Base-by-base conservation (phyloP, 768 basidiomycete species). In the Rhizopogon roseolus region DNA sequence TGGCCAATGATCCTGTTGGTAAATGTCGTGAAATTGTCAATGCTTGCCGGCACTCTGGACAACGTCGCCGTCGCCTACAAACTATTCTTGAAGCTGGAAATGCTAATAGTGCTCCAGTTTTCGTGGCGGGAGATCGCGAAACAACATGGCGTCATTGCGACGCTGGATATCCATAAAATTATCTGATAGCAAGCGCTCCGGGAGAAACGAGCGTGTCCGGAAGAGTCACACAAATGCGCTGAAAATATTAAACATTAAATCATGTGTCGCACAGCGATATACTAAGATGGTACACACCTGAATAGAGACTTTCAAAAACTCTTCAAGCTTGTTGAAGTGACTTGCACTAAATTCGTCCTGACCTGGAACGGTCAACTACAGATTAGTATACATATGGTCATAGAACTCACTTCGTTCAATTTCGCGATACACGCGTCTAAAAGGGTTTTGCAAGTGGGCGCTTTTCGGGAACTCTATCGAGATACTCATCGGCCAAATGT, bases 91-190 rank as follows among this genome's bases (percentile, higher is more conserved):
- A 17, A 2, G 59, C 66, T 8, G 64, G 67, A 0, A 71, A 71
- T 50, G 41, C 54, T 36, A 55, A 45, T 28, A 58, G 52, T n/a
- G 74, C 29, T 81, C 81, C 10, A 84, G 76, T 7, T 76, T 77
- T 29, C 84, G 81, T 0, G 81, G 75, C 36, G 87, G 85, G 8
- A 86, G 75, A 57, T 81, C 81, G 41, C 77, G 76, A 56, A 93
- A 90, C 29, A 88, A 67, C 78, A 93, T 83, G 2, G 88, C 87
- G 55, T 93, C 88, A 55, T 93, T 94, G 52, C 93, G 78, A 50
- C 79, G 74, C 57, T 80, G 83, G 25, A 93, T 81, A 60, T 89
- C 87, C n/a, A 72, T 70, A 43, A 90, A 77, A 53, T 85, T 81
- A 48, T 81, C 79, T 4, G 76, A 65, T 32, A 92, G 71, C 1